Evolutionary conservation across 805 yeast genomes (phyloP).

Genomic region (Starmerella khaoyaiensis): DNA sequence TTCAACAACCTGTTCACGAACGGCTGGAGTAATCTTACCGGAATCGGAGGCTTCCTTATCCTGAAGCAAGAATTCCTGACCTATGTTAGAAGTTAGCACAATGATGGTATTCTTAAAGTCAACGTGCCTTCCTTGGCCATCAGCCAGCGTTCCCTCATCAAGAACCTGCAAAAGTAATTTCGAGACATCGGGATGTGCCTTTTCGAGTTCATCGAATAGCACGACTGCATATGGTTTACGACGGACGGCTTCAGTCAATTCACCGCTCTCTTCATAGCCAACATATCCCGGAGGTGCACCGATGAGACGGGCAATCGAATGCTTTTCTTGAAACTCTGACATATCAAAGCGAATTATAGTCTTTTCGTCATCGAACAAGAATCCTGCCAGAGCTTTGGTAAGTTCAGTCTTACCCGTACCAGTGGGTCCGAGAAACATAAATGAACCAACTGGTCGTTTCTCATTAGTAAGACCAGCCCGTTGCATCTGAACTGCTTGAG

Average conservation of each 20-base stretch:
- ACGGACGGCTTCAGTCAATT: conserved; percentile 88
- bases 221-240: conserved; percentile 90
- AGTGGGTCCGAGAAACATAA: conserved; percentile 94
- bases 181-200: conserved; percentile 92
- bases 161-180: conserved; percentile 80
- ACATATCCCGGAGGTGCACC: conserved; percentile 99
- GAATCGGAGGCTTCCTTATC: conserved; percentile 38
- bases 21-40: conserved; percentile 39
- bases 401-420: conserved; percentile 98
- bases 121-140: conserved; percentile 85
- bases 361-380: conserved; percentile 75
- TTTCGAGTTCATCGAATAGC: conserved; percentile 89
- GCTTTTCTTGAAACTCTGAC: conserved; percentile 96
- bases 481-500: conserved; percentile 91
- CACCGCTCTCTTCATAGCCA: conserved; percentile 88
- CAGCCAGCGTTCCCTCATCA: conserved; percentile 91
- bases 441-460: conserved; percentile 89
- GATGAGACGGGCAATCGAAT: conserved; percentile 74
- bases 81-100: conserved; percentile 93
- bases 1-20: conserved; percentile 50
- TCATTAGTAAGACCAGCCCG: conserved; percentile 94
- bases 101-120: conserved; percentile 91
- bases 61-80: conserved; percentile 78
- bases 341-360: conserved; percentile 87
- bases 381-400: conserved; percentile 84